These are phyloP conservation scores for Colletotrichum navitas DNA, from an alignment of 2,329 filamentous ascomycete species.

Conservation along the genomic window DNA sequence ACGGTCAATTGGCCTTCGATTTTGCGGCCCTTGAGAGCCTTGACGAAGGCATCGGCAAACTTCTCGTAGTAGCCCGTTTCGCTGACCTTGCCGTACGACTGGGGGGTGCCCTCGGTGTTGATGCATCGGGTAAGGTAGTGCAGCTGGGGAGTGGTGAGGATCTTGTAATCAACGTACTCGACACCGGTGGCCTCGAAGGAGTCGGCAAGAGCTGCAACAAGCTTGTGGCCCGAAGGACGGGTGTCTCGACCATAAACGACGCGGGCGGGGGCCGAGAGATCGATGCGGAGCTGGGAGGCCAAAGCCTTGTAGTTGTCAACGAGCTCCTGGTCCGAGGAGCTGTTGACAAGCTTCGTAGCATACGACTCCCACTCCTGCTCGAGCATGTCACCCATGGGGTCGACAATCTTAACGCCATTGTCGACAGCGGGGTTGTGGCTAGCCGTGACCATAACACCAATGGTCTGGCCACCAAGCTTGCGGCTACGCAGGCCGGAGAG, in stretches of 20 bases:
- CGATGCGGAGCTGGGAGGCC: slow-evolving; percentile 80
- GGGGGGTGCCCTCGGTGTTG: slow-evolving; percentile 90
- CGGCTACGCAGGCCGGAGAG: slow-evolving; percentile 89
- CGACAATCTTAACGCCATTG: slow-evolving; percentile 95
- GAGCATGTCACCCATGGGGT: slow-evolving; percentile 98
- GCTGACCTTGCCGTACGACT: slow-evolving; percentile 88
- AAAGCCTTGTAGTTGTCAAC: slow-evolving; percentile 82
- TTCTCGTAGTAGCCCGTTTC: slow-evolving; percentile 97
- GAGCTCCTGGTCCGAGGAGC: slow-evolving; percentile 79
- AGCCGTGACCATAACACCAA: slow-evolving; percentile 96
- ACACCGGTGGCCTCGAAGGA: slow-evolving; percentile 82
- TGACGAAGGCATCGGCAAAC: slow-evolving; percentile 85
- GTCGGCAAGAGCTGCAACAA: slow-evolving; percentile 83
- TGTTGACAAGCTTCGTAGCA: slow-evolving; percentile 91
- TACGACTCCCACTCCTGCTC: slow-evolving; percentile 94
- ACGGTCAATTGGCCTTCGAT: slow-evolving; percentile 82
- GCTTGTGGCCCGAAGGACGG: slow-evolving; percentile 87
- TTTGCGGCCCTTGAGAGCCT: slow-evolving; percentile 82
- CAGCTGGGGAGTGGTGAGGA: slow-evolving; percentile 95
- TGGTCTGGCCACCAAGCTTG: slow-evolving; percentile 89
- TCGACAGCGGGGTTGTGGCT: slow-evolving; percentile 92
- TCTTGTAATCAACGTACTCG: slow-evolving; percentile 86
- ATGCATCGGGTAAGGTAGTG: slow-evolving; percentile 96
- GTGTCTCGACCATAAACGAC: slow-evolving; percentile 95
- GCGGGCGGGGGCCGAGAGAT: slow-evolving; percentile 76